Evolutionary conservation across 805 yeast genomes (phyloP).

Genomic region (Saccharomycopsis amapae): DNA sequence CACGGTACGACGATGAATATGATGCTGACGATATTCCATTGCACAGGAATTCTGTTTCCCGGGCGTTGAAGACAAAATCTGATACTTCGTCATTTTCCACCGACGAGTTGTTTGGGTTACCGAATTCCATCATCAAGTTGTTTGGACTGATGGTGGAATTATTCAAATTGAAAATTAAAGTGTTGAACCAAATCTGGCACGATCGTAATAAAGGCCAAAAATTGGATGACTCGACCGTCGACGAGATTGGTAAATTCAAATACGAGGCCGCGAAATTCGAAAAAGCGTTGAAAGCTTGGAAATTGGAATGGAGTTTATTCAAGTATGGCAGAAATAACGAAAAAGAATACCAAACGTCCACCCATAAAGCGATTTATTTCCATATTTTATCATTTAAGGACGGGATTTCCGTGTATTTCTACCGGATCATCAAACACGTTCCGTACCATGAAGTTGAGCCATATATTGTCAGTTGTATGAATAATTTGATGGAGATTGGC

Average conservation of each 20-base stretch:
- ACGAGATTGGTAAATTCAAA: background rate
- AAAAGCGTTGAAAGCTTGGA: conserved; percentile 54
- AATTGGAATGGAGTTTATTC: conserved; percentile 62
- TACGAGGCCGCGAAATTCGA: conserved; percentile 33
- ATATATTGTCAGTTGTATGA: conserved; percentile 52
- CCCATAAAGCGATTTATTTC: conserved; percentile 66
- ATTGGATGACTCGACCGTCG: too few species aligned
- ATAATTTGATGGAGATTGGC: conserved; percentile 58
- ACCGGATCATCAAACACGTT: conserved; percentile 25
- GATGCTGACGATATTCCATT: conserved; percentile 23
- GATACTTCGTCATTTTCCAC: conserved; percentile 59
- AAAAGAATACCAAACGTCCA: conserved; percentile 19
- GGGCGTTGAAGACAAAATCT: conserved; percentile 29
- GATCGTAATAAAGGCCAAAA: background rate
- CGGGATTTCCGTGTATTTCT: conserved; percentile 63
- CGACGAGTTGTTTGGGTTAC: conserved; percentile 78
- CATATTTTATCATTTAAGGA: conserved; percentile 76
- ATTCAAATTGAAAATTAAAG: conserved; percentile 49
- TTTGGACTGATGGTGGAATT: conserved; percentile 68
- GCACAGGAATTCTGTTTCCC: conserved; percentile 4
- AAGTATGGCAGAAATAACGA: background rate
- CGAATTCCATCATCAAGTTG: conserved; percentile 66
- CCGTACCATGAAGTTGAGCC: conserved; percentile 52
- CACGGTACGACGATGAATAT: conserved; percentile 24
- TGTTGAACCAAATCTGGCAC: conserved; percentile 6